Conservation (phyloP, 305 asterid genomes). For the Euphrasia arctica region DNA sequence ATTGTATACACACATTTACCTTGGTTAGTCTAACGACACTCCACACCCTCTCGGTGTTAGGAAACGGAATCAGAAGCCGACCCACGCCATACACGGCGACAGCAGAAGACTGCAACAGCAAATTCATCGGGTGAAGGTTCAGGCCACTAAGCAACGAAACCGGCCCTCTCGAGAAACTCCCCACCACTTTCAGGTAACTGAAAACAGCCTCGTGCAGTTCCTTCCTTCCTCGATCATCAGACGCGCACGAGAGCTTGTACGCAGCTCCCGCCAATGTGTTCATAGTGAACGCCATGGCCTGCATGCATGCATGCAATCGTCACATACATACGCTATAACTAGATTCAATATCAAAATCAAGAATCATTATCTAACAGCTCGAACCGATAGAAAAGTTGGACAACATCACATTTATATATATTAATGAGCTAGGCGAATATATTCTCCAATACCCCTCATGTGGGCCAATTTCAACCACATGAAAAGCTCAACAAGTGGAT, state of each 20-base stretch:
- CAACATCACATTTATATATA: no score
- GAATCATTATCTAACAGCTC: no score
- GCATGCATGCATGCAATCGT: no score
- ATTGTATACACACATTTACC: constrained; percentile 26
- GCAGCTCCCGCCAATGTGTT: constrained; percentile 52
- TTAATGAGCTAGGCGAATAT: no score
- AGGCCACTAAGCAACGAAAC: constrained; percentile 48
- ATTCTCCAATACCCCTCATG: no score
- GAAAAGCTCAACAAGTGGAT: no score
- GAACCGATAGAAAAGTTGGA: no score
- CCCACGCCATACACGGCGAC: constrained; percentile 49
- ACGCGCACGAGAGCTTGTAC: constrained; percentile 46
- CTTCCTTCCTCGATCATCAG: constrained; percentile 46
- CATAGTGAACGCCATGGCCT: constrained; percentile 55
- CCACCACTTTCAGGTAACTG: constrained; percentile 52
- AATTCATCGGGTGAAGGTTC: constrained; percentile 45
- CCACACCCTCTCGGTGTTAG: constrained; percentile 47
- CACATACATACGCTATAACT: no score
- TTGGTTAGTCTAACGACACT: constrained; percentile 42
- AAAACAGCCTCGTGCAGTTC: constrained; percentile 56
- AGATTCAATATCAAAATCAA: no score
- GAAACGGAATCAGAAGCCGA: constrained; percentile 47
- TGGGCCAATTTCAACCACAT: no score
- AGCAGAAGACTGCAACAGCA: constrained; percentile 46
- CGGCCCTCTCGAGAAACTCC: constrained; percentile 49